Conservation (phyloP, 192 early-diverging fungal species). For the Coemansia nantahalensis region DNA sequence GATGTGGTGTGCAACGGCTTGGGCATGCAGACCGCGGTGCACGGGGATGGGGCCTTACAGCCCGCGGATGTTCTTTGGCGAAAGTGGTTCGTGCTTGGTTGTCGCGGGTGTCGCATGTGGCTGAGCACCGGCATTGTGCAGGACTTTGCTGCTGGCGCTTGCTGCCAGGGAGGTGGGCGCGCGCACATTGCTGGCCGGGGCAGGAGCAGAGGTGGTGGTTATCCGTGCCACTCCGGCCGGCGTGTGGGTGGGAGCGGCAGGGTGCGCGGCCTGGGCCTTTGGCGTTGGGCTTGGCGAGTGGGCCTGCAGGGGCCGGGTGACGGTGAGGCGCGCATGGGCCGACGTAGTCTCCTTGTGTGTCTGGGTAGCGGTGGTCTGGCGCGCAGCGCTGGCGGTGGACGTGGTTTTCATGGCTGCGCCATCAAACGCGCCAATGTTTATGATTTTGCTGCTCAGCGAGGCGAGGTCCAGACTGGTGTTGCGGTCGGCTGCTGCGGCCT, state of each 20-base stretch:
- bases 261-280: too few relatives aligned
- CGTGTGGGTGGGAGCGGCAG: too few relatives aligned
- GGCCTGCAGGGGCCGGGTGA: constrained; percentile 8
- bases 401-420: constrained; percentile 17
- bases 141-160: too few relatives aligned
- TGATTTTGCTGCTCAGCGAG: constrained; percentile 26
- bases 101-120: not conserved
- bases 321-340: constrained; percentile 15
- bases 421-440: constrained; percentile 33
- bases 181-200: too few relatives aligned
- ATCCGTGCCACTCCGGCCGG: not conserved
- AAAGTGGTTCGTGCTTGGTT: constrained; percentile 23
- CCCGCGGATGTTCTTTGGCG: constrained; percentile 39
- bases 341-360: not conserved
- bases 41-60: constrained; percentile 12
- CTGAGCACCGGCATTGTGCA: too few relatives aligned
- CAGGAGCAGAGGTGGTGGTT: too few relatives aligned
- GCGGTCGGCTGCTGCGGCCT: constrained; percentile 2
- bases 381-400: constrained; percentile 6
- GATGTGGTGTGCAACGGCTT: too few relatives aligned
- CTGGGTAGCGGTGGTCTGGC: not conserved
- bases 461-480: constrained; percentile 41
- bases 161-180: too few relatives aligned
- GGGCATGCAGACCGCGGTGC: too few relatives aligned
- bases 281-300: not conserved